Conservation (phyloP, 2,329 filamentous ascomycete genomes). For the Aspergillus hiratsukae region DNA sequence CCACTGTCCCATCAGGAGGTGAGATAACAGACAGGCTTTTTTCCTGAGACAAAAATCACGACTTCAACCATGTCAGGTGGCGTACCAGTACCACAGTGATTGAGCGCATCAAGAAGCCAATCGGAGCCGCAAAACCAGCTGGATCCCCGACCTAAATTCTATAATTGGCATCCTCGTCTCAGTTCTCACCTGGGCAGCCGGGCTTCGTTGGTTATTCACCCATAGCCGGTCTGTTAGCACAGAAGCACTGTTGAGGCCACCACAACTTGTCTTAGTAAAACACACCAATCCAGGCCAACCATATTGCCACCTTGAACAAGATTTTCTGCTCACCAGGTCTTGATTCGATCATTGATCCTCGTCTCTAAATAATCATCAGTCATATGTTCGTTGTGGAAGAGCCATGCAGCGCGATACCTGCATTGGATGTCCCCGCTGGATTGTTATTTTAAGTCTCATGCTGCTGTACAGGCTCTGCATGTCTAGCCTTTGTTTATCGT, state of each 20-base stretch:
- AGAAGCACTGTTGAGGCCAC: neutral
- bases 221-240: neutral
- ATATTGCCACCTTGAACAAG: neutral
- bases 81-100: constrained; percentile 3
- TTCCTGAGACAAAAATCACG: neutral
- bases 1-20: neutral
- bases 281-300: neutral
- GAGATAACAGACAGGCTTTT: neutral
- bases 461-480: neutral
- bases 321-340: neutral
- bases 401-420: neutral
- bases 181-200: constrained; percentile 14
- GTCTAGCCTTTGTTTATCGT: neutral
- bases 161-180: constrained; percentile 23
- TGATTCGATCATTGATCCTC: neutral
- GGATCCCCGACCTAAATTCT: constrained; percentile 13
- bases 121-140: constrained; percentile 2
- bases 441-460: neutral
- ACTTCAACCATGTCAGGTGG: constrained; percentile 10
- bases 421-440: neutral
- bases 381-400: neutral
- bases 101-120: constrained; percentile 6
- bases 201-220: neutral
- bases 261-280: neutral
- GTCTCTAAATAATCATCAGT: neutral